A percentile compares a stretch with the other conserved stretches of the same genome.
Evolutionary conservation across 2,329 filamentous ascomycete species (phyloP).

Genomic region (Phaeosphaeriaceae sp.): DNA sequence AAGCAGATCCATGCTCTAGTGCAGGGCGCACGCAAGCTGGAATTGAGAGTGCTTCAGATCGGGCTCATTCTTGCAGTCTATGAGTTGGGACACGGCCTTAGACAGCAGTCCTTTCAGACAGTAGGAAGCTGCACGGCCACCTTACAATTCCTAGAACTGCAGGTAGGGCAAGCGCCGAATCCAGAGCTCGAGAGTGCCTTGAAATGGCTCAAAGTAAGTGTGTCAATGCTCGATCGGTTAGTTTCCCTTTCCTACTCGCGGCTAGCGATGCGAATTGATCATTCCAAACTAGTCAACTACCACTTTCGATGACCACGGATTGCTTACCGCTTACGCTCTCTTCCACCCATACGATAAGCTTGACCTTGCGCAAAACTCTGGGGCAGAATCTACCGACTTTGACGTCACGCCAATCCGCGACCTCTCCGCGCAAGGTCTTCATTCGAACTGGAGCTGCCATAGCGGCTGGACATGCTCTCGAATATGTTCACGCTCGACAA

Average conservation of each 20-base stretch:
- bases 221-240: slow-evolving; percentile 20
- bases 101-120: slow-evolving; percentile 13
- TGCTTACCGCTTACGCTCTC: slow-evolving; percentile 2
- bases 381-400: slow-evolving; percentile 3
- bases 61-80: slow-evolving; percentile 17
- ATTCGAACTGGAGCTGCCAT: slow-evolving; percentile 16
- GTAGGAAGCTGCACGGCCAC: slow-evolving; percentile 9
- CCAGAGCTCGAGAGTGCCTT: neutral
- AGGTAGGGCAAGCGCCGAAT: neutral
- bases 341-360: slow-evolving; percentile 10
- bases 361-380: neutral
- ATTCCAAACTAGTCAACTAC: slow-evolving; percentile 2
- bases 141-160: slow-evolving; percentile 8
- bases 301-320: slow-evolving; percentile 6
- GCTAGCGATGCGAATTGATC: neutral
- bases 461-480: slow-evolving; percentile 12
- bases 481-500: slow-evolving; percentile 10
- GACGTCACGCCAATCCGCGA: slow-evolving; percentile 10
- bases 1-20: slow-evolving; percentile 17
- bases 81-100: slow-evolving; percentile 18
- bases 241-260: neutral
- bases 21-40: slow-evolving; percentile 3
- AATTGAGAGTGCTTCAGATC: slow-evolving; percentile 10
- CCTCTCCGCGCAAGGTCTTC: slow-evolving; percentile 17
- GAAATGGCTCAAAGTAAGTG: slow-evolving; percentile 14